Conservation (phyloP, 371 early-diverging fungal genomes). For the Mortierella sp. region DNA sequence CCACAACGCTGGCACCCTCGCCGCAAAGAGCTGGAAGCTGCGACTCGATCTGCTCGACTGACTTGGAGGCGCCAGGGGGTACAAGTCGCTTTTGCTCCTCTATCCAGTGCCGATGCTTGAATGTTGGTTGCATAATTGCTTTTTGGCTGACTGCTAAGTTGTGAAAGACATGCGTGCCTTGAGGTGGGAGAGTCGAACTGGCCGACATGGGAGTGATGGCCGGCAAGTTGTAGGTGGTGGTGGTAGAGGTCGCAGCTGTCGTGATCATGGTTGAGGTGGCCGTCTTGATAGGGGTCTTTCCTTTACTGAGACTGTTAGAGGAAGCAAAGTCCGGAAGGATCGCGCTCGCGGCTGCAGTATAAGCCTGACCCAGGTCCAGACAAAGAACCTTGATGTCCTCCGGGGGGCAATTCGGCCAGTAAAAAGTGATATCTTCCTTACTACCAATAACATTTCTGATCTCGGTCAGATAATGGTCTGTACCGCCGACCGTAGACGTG, state of each 20-base stretch:
- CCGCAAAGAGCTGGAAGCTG: slow-evolving; percentile 8
- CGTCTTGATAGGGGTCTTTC: too few relatives aligned
- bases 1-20: not conserved
- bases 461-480: slow-evolving; percentile 28
- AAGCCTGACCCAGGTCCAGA: slow-evolving; percentile 28
- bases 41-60: slow-evolving; percentile 21
- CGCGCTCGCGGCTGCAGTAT: not conserved
- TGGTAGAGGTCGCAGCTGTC: too few relatives aligned
- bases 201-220: too few relatives aligned
- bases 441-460: slow-evolving; percentile 23
- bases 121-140: slow-evolving; percentile 22
- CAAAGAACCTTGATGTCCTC: slow-evolving; percentile 21
- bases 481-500: slow-evolving; percentile 14
- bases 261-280: too few relatives aligned
- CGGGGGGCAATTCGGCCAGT: slow-evolving; percentile 10
- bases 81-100: slow-evolving; percentile 1
- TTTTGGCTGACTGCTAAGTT: slow-evolving; percentile 32
- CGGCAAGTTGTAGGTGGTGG: too few relatives aligned
- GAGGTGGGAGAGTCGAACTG: too few relatives aligned
- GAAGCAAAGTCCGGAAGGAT: not conserved
- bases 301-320: not conserved
- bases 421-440: slow-evolving; percentile 8
- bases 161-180: slow-evolving; percentile 6
- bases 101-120: slow-evolving; percentile 29
- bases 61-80: not conserved